Conservation (phyloP, 2,329 filamentous ascomycete genomes). For the Clonostachys sp. region DNA sequence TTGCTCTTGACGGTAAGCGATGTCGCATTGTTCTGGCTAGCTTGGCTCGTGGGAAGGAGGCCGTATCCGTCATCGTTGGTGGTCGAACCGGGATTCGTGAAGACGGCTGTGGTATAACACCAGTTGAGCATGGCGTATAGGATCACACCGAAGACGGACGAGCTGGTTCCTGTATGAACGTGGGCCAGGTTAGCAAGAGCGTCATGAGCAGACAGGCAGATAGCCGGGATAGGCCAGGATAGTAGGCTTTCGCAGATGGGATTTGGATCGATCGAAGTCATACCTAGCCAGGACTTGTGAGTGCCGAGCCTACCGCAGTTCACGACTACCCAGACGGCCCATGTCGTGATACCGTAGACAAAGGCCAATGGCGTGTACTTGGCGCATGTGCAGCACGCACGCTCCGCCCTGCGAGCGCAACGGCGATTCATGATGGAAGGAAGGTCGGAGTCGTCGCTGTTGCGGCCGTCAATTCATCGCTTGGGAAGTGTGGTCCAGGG, state of each 20-base stretch:
- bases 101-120: slow-evolving; percentile 90
- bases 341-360: slow-evolving; percentile 85
- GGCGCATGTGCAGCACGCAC: slow-evolving; percentile 73
- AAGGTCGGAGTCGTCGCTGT: too few species aligned
- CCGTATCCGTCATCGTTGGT: slow-evolving; percentile 67
- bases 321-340: slow-evolving; percentile 86
- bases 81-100: slow-evolving; percentile 79
- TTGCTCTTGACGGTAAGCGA: slow-evolving; percentile 91
- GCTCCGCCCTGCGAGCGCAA: slow-evolving; percentile 69
- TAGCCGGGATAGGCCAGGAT: background rate
- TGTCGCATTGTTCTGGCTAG: slow-evolving; percentile 57
- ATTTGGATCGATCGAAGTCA: slow-evolving; percentile 9
- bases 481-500: too few species aligned
- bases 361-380: slow-evolving; percentile 86
- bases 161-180: slow-evolving; percentile 36
- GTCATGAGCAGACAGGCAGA: too few species aligned
- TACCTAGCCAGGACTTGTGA: slow-evolving; percentile 54
- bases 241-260: background rate
- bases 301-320: slow-evolving; percentile 60
- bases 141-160: slow-evolving; percentile 60
- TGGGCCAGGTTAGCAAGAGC: too few species aligned
- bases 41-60: slow-evolving; percentile 63
- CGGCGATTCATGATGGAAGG: slow-evolving; percentile 43
- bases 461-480: too few species aligned
- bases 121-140: slow-evolving; percentile 79